phyloP scores from a whole-genome alignment of 2,329 filamentous ascomycete species.

The Phaeosphaeriaceae sp. region DNA sequence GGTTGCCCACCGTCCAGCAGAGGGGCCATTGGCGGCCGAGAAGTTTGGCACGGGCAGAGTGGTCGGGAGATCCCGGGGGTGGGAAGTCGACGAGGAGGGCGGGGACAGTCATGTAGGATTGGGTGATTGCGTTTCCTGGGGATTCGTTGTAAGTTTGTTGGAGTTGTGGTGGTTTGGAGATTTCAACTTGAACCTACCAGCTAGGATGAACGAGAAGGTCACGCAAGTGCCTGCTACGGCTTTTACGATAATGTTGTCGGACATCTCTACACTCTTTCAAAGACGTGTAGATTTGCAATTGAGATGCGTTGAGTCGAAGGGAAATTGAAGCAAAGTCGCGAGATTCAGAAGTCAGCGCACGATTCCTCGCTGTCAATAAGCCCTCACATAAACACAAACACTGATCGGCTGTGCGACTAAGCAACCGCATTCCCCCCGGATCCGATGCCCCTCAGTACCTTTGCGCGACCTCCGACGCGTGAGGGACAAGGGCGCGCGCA shows the following conservation, averaged over 20 bases:
- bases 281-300: no score
- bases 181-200: slow-evolving; percentile 43
- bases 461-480: slow-evolving; percentile 1
- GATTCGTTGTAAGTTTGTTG: neutral
- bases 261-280: slow-evolving; percentile 24
- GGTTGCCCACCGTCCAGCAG: slow-evolving; percentile 60
- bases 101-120: slow-evolving; percentile 61
- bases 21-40: slow-evolving; percentile 59
- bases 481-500: no score
- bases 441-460: neutral
- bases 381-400: slow-evolving; percentile 6
- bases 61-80: slow-evolving; percentile 48
- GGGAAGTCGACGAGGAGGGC: slow-evolving; percentile 58
- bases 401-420: neutral
- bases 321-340: no score
- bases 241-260: slow-evolving; percentile 43
- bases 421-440: no score
- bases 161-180: no score
- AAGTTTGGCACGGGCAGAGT: slow-evolving; percentile 52
- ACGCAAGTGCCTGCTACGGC: slow-evolving; percentile 55
- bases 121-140: slow-evolving; percentile 60
- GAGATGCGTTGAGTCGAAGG: no score
- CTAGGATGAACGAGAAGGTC: slow-evolving; percentile 58
- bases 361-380: no score
- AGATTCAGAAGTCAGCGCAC: no score